These are phyloP conservation scores for Aquilaria yunnanensis DNA, from an alignment of 345 rosid species.

Conservation along the genomic window DNA sequence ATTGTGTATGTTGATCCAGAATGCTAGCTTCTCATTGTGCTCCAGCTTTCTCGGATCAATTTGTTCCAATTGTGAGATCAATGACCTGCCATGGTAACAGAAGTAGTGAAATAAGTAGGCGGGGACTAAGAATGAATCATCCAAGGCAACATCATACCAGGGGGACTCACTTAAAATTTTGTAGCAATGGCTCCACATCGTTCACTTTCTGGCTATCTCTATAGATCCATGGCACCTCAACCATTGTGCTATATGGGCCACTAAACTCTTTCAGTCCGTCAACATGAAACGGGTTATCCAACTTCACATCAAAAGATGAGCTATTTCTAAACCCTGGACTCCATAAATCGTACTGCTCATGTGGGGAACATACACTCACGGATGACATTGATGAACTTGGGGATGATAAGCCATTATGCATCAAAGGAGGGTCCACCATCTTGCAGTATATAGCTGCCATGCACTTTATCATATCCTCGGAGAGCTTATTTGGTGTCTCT, in stretches of 20 bases:
- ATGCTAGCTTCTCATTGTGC: constrained; percentile 90
- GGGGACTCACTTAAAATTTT: constrained; percentile 70
- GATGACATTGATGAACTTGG: constrained; percentile 80
- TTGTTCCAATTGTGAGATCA: constrained; percentile 68
- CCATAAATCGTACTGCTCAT: constrained; percentile 64
- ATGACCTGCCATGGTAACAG: constrained; percentile 41
- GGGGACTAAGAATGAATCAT: too few species aligned
- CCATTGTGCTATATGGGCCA: constrained; percentile 83
- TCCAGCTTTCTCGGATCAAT: constrained; percentile 68
- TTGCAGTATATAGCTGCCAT: constrained; percentile 87
- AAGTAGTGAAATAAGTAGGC: not conserved
- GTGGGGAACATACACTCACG: constrained; percentile 64
- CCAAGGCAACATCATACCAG: not conserved
- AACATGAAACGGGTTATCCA: constrained; percentile 82
- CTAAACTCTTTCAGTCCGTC: constrained; percentile 91
- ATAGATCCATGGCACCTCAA: constrained; percentile 81
- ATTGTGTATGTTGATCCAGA: constrained; percentile 96
- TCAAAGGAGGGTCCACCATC: constrained; percentile 79
- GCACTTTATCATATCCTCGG: constrained; percentile 96
- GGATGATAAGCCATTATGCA: constrained; percentile 59
- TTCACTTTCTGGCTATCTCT: constrained; percentile 70
- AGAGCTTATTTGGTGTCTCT: constrained; percentile 81
- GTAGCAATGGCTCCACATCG: constrained; percentile 74
- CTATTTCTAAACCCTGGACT: constrained; percentile 75
- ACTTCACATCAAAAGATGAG: constrained; percentile 64